Evolutionary conservation across 176 grass and related monocot genomes (phyloP), one percentile per base, ranked within the genome.

Genomic region (Aegilops umbellulata): DNA sequence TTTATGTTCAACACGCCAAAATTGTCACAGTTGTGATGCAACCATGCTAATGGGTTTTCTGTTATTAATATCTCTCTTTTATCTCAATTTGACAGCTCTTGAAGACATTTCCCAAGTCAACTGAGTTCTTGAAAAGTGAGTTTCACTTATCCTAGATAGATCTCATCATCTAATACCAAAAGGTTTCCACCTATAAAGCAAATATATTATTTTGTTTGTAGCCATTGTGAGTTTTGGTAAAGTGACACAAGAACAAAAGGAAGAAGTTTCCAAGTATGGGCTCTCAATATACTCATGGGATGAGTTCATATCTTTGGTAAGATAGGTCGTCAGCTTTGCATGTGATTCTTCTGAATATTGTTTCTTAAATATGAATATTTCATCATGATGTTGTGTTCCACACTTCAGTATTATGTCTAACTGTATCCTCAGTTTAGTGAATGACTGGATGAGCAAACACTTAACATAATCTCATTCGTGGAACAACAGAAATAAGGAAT

Each of bases 181-280:
- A 62, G 64, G 24, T 84, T 63, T 70, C 27, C 81, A 53, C 38
- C 22, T 38, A 72, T 62, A 64, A 80, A 65, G 27, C 77, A 35
- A 81, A 79, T 65, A 25, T 62, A 20, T 69, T 71, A 44, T 76
- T 23, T 38, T 82, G 27, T 75, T 75, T 86, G 23, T 83, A 97
- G 95, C 83, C 16, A 94, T 97, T 71, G 92, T 97, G 53, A 97
- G 95, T 71, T 97, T 97, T 63, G 92, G 92, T 55, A 93, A 91
- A 3, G 90, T 93, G 13, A 90, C 65, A 64, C 74, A 82, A 46
- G 82, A 91, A 84, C 95, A 97, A 83, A 97, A 78, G 86, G 90
- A 94, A 86, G 87, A 82, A 71, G 95, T 78, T 23, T 89, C 74
- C 49, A 91, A 90, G 78, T 89, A 77, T 82, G 90, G 88, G 29